These are phyloP conservation scores for Diaporthe aspalathi DNA, from an alignment of 2,329 filamentous ascomycete genomes.

Conservation along the genomic window DNA sequence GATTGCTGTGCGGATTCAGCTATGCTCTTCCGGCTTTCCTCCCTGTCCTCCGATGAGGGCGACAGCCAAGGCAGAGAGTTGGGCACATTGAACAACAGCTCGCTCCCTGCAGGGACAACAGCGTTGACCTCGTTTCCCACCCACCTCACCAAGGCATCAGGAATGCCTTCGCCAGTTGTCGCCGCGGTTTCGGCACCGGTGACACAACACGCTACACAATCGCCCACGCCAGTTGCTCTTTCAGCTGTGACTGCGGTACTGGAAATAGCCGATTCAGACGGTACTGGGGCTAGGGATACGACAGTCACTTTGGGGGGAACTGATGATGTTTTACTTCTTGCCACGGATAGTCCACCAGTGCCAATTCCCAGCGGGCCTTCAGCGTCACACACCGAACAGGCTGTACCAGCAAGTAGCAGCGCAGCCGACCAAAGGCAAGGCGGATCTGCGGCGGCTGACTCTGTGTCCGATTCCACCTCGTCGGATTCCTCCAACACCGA, in stretches of 20 bases:
- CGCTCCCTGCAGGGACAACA: not conserved
- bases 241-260: not conserved
- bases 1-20: slow-evolving; percentile 22
- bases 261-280: slow-evolving; percentile 4
- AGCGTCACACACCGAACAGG: not conserved
- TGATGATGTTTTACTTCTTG: not conserved
- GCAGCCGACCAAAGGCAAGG: not conserved
- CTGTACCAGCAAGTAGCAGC: not conserved
- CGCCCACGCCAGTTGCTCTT: not conserved
- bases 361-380: not conserved
- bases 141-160: not conserved
- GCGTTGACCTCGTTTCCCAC: not conserved
- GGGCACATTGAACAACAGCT: not conserved
- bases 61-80: not conserved
- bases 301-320: not conserved
- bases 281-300: not conserved
- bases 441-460: not conserved
- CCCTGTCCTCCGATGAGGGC: not conserved
- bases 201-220: not conserved
- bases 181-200: not conserved
- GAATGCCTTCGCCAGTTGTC: not conserved
- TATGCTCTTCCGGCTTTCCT: slow-evolving; percentile 21
- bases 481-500: not conserved
- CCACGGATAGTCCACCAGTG: not conserved
- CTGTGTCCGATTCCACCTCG: not conserved